Conservation (phyloP, 108 stramenopile species). For the Conticribra guillardii region DNA sequence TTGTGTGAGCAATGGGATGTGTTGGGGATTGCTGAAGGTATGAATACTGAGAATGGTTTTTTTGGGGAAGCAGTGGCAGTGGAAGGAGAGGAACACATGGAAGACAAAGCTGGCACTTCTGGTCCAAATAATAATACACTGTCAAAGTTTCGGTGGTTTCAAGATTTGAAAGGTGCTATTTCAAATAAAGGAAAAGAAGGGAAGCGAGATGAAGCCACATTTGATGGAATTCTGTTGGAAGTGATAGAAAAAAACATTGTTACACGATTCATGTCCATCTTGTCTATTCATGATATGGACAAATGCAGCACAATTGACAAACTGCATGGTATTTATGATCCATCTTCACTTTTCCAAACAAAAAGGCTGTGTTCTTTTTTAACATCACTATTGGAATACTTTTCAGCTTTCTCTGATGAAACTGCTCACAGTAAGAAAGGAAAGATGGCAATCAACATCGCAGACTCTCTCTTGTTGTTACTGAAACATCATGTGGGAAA, state of each 20-base stretch:
- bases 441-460: slow-evolving; percentile 12
- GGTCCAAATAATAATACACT: background rate
- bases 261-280: slow-evolving; percentile 12
- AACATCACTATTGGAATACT: slow-evolving; percentile 22
- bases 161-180: slow-evolving; percentile 10
- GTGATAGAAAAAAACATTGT: slow-evolving; percentile 24
- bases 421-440: background rate
- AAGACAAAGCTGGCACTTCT: no score
- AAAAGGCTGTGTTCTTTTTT: slow-evolving; percentile 23
- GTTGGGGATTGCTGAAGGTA: slow-evolving; percentile 7
- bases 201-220: background rate
- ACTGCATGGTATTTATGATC: slow-evolving; percentile 36
- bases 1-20: slow-evolving; percentile 55
- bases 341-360: slow-evolving; percentile 37
- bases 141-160: slow-evolving; percentile 41
- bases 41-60: background rate
- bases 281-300: slow-evolving; percentile 21
- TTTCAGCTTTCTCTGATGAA: slow-evolving; percentile 13
- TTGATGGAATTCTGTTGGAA: slow-evolving; percentile 12
- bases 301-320: background rate
- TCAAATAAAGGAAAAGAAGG: no score
- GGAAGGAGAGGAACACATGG: background rate
- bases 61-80: background rate
- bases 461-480: slow-evolving; percentile 19
- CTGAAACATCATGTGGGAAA: slow-evolving; percentile 38